Evolutionary conservation across 2,329 filamentous ascomycete species (phyloP).

Genomic region (Neurospora crassa): DNA sequence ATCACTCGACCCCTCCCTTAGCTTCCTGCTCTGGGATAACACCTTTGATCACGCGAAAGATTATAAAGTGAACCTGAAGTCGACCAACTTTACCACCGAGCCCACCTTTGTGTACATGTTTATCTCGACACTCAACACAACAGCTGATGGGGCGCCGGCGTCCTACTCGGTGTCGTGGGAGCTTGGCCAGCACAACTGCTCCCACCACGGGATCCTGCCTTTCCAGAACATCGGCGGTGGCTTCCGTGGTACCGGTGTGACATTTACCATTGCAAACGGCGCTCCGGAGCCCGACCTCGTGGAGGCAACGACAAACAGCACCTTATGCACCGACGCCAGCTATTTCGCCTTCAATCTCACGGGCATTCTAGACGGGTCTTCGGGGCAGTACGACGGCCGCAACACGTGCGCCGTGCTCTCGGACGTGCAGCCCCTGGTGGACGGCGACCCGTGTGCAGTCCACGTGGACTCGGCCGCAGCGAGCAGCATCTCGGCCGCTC

Average conservation of each 20-base stretch:
- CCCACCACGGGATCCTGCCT: neutral
- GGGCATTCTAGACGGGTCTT: neutral
- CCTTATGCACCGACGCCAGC: neutral
- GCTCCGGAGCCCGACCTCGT: constrained; percentile 10
- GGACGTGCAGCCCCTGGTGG: neutral
- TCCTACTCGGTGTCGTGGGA: neutral
- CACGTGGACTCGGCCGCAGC: neutral
- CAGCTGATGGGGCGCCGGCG: neutral
- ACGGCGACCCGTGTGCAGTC: constrained; percentile 1
- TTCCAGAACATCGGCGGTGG: neutral
- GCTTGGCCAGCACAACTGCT: neutral
- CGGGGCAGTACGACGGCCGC: neutral
- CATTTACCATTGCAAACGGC: constrained; percentile 11
- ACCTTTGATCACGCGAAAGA: neutral
- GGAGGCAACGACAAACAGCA: constrained; percentile 5
- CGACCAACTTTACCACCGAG: neutral
- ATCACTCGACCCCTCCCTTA: constrained; percentile 8
- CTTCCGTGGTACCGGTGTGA: neutral
- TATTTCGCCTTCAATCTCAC: neutral
- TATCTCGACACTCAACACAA: neutral
- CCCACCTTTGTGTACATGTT: neutral
- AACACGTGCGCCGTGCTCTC: constrained; percentile 1
- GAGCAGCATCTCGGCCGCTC: constrained; percentile 3
- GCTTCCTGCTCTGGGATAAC: constrained; percentile 3
- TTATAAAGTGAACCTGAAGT: neutral